Conservation (phyloP, 345 rosid species). For the Zanthoxylum bungeanum region DNA sequence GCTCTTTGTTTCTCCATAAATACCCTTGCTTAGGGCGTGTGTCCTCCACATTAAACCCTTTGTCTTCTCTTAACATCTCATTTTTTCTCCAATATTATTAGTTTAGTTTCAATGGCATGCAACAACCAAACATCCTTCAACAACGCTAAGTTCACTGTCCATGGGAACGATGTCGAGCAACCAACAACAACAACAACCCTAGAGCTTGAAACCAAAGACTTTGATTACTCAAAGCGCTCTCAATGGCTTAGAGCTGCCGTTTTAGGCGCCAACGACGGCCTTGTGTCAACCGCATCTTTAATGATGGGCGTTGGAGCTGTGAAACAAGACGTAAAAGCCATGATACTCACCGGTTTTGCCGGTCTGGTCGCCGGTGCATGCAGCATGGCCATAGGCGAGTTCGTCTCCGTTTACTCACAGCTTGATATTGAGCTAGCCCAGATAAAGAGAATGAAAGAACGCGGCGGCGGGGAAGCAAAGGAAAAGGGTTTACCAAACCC, state of each 20-base stretch:
- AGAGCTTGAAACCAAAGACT: slow-evolving; percentile 25
- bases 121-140: too few relatives aligned
- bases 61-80: background rate
- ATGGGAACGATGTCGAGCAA: slow-evolving; percentile 37
- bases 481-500: slow-evolving; percentile 69
- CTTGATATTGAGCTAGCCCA: slow-evolving; percentile 79
- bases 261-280: slow-evolving; percentile 87
- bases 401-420: slow-evolving; percentile 85
- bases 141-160: slow-evolving; percentile 27
- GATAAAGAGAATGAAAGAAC: slow-evolving; percentile 43
- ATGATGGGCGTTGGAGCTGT: slow-evolving; percentile 96
- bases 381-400: slow-evolving; percentile 98
- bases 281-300: slow-evolving; percentile 76
- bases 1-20: slow-evolving; percentile 40
- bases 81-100: slow-evolving; percentile 1
- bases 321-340: slow-evolving; percentile 65
- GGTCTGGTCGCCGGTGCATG: slow-evolving; percentile 95
- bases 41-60: slow-evolving; percentile 47
- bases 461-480: slow-evolving; percentile 23
- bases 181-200: slow-evolving; percentile 19
- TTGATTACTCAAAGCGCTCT: slow-evolving; percentile 77
- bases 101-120: slow-evolving; percentile 29
- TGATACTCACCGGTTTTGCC: slow-evolving; percentile 86
- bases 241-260: slow-evolving; percentile 97
- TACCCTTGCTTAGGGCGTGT: slow-evolving; percentile 52